Evolutionary conservation across 352 stramenopile genomes (phyloP).

Genomic region (Phytopythium delawarense): DNA sequence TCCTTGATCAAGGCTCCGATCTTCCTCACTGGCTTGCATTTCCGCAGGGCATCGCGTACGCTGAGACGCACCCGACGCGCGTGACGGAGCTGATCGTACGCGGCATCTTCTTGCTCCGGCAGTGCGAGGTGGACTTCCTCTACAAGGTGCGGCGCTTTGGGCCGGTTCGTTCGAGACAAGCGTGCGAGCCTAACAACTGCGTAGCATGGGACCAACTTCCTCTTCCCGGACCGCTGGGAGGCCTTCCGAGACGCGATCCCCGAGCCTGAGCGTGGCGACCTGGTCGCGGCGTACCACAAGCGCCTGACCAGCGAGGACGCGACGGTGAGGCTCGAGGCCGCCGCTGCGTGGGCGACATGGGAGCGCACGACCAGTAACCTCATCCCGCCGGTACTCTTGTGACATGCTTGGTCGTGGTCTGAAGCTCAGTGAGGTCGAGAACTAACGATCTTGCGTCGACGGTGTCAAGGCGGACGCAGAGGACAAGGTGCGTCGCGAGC

Average conservation of each 20-base stretch:
- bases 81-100: constrained; percentile 90
- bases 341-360: constrained; percentile 89
- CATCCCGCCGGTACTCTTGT: constrained; percentile 39
- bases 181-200: not conserved
- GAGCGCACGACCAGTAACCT: constrained; percentile 87
- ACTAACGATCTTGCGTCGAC: too few species aligned
- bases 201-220: constrained; percentile 74
- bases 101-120: constrained; percentile 91
- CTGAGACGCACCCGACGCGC: constrained; percentile 75
- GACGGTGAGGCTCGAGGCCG: constrained; percentile 68
- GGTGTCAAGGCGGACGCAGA: constrained; percentile 47
- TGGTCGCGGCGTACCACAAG: constrained; percentile 85
- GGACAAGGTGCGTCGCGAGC: constrained; percentile 71
- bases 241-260: constrained; percentile 87
- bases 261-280: constrained; percentile 72
- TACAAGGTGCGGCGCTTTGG: constrained; percentile 56
- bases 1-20: not conserved
- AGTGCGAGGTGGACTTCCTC: constrained; percentile 92
- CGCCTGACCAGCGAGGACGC: constrained; percentile 85
- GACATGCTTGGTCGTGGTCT: not conserved
- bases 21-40: not conserved
- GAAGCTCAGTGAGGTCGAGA: too few species aligned
- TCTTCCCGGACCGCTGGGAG: constrained; percentile 91
- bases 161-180: not conserved
- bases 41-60: constrained; percentile 76